Evolutionary conservation across 2,329 filamentous ascomycete species (phyloP), one percentile per base, ranked within the genome.

Genomic region (Alternaria ventricosa): DNA sequence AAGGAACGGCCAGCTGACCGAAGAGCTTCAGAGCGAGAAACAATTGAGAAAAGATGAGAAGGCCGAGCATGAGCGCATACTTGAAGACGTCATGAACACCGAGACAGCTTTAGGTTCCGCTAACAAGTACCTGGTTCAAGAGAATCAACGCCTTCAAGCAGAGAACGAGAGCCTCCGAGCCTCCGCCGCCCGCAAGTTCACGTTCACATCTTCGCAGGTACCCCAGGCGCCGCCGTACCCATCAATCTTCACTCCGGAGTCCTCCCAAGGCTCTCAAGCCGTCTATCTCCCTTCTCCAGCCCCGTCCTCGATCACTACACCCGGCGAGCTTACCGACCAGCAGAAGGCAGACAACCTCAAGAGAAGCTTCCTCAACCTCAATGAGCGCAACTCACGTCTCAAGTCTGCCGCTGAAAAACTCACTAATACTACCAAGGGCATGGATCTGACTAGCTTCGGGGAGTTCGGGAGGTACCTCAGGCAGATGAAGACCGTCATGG

Each of bases 381-480:
- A 74, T 36, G 59, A 53, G 1, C 63, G 58, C 2, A 69, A 71
- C 30, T 71, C 75, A 13, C 62, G 30, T 13, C 54, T 78, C 0
- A 61, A 59, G 3, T 58, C 62, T 0, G 60, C 66, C 7, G 55
- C 61, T 0, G 60, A 23, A 1, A 58, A 75, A 0, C 18, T 77
- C 2, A 20, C 44, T 0, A 57, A 11, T 2, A 53, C 50, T 9
- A 73, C 74, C 0, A 33, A 55, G 1, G 59, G 63, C 0, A 71
- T 73, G 70, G 67, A 72, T 13, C 25, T 71, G 1, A 54, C 18
- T 11, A 58, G 44, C 11, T 74, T 74, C n/a, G 76, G 76, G 0
- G 68, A 75, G 5, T 73, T 78, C 51, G 76, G 76, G 3, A 20
- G 7, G 15, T 57, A 67, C 36, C 10, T 76, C 11, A 65, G 49